Evolutionary conservation across 106 monocot species (phyloP).

Genomic region (Acorus gramineus): DNA sequence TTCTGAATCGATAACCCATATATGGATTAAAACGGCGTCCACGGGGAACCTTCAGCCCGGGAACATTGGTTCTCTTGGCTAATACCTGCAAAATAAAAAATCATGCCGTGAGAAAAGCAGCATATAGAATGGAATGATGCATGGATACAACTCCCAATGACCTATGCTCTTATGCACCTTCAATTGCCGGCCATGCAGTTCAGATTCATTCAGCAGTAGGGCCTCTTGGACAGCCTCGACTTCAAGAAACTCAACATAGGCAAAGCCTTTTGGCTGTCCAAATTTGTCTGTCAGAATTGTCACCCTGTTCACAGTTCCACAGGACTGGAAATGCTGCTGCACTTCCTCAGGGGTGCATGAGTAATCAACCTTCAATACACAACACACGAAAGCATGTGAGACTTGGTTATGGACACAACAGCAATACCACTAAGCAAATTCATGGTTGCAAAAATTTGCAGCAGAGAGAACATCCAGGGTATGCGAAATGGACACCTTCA

Average conservation of each 20-base stretch:
- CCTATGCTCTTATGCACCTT: conserved; percentile 28
- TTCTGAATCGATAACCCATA: conserved; percentile 38
- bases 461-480: no score
- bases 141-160: background rate
- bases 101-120: background rate
- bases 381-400: no score
- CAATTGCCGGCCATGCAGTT: conserved; percentile 84
- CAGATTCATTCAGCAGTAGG: conserved; percentile 71
- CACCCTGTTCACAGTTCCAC: conserved; percentile 83
- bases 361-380: conserved; percentile 70
- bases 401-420: no score
- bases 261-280: conserved; percentile 86
- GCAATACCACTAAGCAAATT: no score
- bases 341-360: conserved; percentile 97
- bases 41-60: conserved; percentile 66
- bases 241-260: conserved; percentile 85
- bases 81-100: conserved; percentile 31
- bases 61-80: conserved; percentile 65
- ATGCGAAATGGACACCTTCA: no score
- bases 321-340: conserved; percentile 89
- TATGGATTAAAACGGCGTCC: conserved; percentile 55
- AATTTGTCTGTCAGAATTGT: conserved; percentile 83
- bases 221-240: conserved; percentile 80
- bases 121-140: no score
- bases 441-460: no score